Conservation (phyloP, 2,329 filamentous ascomycete genomes). For the Fusarium nygamai region DNA sequence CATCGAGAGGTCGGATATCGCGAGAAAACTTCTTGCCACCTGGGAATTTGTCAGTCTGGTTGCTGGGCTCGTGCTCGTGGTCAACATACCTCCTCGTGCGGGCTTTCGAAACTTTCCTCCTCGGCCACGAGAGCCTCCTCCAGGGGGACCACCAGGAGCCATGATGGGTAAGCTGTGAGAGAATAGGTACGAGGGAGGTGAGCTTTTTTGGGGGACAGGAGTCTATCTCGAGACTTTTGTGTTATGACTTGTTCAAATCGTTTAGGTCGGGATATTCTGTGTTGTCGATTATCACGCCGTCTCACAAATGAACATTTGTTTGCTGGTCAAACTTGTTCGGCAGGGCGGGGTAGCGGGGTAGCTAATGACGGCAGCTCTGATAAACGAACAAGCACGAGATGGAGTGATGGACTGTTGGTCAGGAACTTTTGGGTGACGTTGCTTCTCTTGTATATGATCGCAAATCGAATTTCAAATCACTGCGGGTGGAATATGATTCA, state of each 20-base stretch:
- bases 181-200: background rate
- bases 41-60: conserved; percentile 48
- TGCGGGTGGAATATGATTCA: background rate
- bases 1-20: conserved; percentile 86
- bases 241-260: background rate
- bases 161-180: conserved; percentile 48
- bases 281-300: conserved; percentile 1
- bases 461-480: background rate
- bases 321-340: conserved; percentile 33
- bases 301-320: conserved; percentile 18
- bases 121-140: conserved; percentile 73
- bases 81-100: conserved; percentile 81
- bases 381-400: background rate
- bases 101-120: conserved; percentile 96
- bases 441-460: background rate
- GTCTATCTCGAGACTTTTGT: background rate
- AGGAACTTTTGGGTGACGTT: conserved; percentile 6
- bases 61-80: background rate
- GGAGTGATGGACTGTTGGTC: conserved; percentile 10
- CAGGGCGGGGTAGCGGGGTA: conserved; percentile 53
- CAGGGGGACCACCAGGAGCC: conserved; percentile 56
- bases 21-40: conserved; percentile 96
- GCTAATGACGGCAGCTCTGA: conserved; percentile 36
- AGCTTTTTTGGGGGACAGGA: background rate
- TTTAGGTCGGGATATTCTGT: background rate